Conservation (phyloP, 768 basidiomycete species). For the Psilocybe tampanensis region DNA sequence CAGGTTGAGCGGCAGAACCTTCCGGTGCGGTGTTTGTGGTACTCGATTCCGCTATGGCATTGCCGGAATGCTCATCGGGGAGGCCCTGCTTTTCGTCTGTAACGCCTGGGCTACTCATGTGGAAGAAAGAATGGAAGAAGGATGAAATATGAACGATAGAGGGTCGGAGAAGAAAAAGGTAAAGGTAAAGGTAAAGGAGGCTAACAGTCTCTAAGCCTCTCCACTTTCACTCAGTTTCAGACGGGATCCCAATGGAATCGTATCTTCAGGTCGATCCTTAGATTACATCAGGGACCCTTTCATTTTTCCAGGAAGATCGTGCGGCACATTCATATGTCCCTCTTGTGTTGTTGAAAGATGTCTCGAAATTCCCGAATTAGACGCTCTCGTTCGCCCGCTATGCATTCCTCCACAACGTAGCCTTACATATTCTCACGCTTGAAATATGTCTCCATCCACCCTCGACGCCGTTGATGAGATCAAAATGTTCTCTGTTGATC, state of each 20-base stretch:
- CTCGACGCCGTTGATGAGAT: too few relatives aligned
- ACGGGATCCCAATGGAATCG: neutral
- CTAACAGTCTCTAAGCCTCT: neutral
- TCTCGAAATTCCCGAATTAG: neutral
- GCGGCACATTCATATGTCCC: too few relatives aligned
- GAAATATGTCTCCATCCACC: too few relatives aligned
- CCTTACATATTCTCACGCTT: too few relatives aligned
- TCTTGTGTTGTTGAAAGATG: neutral
- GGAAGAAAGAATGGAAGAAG: neutral
- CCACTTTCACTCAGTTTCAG: neutral
- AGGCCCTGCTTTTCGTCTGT: constrained; percentile 1
- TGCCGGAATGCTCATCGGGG: neutral
- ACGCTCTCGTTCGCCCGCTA: too few relatives aligned
- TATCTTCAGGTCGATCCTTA: neutral
- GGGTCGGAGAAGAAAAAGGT: neutral
- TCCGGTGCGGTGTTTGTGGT: neutral
- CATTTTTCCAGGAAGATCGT: too few relatives aligned
- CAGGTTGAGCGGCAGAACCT: neutral
- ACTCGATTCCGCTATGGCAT: neutral
- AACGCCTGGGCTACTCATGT: neutral
- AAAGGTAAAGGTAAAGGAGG: neutral
- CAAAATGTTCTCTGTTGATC: too few relatives aligned
- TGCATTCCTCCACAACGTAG: too few relatives aligned
- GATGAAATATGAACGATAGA: neutral
- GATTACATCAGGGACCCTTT: neutral